Evolutionary conservation across 1,139 yeast species (phyloP), one percentile per base, ranked within the genome.

Genomic region (Taiozyma sp.): DNA sequence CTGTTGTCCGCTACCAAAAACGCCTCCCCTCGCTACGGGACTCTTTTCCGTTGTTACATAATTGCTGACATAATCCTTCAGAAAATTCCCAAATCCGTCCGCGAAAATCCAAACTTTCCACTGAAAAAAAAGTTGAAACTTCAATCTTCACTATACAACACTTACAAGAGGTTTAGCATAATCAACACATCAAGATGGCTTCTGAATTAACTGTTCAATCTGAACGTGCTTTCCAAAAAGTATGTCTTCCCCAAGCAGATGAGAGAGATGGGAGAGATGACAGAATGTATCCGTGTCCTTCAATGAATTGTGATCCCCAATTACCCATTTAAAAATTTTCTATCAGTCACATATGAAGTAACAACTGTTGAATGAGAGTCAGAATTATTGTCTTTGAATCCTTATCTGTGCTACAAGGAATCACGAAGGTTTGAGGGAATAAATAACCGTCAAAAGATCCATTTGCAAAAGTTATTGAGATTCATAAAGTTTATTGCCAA

Each of bases 151-250:
- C 46, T 48, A 27, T 43, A 43, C 51, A 49, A 49, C 27, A 24
- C 27, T 36, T 39, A 44, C 7, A 27, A 48, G 38, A 42, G 36
- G 22, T 14, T 14, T 19, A 16, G 32, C n/a, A 22, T 46, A 43
- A 40, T 38, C 24, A 45, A 49, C 49, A 45, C 51, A 55, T 52
- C 68, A 80, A 81, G 81, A 93, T 93, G 98, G 96, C 98, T 78
- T 88, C 98, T 79, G 99, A 93, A 87, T 91, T 93, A 83, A 91
- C 97, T 78, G 99, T 95, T 82, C 99, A 93, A 87, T 88, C 97
- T 76, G 99, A 95, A 86, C 93, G 96, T 83, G 99, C 99, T 89
- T 93, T 87, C 97, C 99, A 93, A 87, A 95, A 93, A 96, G 96
- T 88, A 83, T 75, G 95, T 79, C 29, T 8, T 38, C 41, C 41